Conservation (phyloP, 768 basidiomycete species). For the Dioszegia crocea region DNA sequence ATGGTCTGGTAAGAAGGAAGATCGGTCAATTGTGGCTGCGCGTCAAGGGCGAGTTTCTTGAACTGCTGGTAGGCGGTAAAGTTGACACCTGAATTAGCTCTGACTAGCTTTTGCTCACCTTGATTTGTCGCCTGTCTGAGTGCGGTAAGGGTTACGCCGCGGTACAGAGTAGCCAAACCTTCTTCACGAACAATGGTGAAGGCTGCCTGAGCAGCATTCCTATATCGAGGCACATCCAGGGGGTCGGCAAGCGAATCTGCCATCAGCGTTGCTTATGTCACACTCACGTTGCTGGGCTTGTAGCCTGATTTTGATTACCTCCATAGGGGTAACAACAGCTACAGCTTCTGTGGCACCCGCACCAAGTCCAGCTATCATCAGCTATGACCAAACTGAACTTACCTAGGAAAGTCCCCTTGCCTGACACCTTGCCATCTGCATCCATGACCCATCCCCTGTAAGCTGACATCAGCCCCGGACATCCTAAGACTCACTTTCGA, state of each 20-base stretch:
- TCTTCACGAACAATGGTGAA: slow-evolving; percentile 93
- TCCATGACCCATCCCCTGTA: slow-evolving; percentile 83
- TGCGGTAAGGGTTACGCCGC: slow-evolving; percentile 90
- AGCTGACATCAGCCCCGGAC: slow-evolving; percentile 20
- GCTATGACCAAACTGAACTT: slow-evolving; percentile 32
- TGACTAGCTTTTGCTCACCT: slow-evolving; percentile 55
- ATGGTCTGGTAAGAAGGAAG: slow-evolving; percentile 95
- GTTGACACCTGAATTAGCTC: slow-evolving; percentile 66
- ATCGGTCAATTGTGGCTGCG: slow-evolving; percentile 72
- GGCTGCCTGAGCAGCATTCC: slow-evolving; percentile 94
- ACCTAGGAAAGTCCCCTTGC: slow-evolving; percentile 84
- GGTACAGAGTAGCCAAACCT: slow-evolving; percentile 75
- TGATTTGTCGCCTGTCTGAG: slow-evolving; percentile 96
- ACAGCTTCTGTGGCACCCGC: slow-evolving; percentile 96
- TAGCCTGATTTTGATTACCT: slow-evolving; percentile 95
- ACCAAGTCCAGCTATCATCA: slow-evolving; percentile 73
- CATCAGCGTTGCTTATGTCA: background rate
- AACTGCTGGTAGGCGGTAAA: slow-evolving; percentile 98
- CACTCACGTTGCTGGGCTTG: slow-evolving; percentile 79
- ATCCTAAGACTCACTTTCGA: slow-evolving; percentile 60
- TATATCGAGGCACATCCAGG: slow-evolving; percentile 83
- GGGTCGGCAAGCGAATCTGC: slow-evolving; percentile 86
- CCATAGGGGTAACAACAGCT: slow-evolving; percentile 95
- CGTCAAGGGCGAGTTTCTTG: slow-evolving; percentile 71
- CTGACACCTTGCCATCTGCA: slow-evolving; percentile 67